Conservation (phyloP, 2,329 filamentous ascomycete genomes). For the Cryoendolithus antarcticus region DNA sequence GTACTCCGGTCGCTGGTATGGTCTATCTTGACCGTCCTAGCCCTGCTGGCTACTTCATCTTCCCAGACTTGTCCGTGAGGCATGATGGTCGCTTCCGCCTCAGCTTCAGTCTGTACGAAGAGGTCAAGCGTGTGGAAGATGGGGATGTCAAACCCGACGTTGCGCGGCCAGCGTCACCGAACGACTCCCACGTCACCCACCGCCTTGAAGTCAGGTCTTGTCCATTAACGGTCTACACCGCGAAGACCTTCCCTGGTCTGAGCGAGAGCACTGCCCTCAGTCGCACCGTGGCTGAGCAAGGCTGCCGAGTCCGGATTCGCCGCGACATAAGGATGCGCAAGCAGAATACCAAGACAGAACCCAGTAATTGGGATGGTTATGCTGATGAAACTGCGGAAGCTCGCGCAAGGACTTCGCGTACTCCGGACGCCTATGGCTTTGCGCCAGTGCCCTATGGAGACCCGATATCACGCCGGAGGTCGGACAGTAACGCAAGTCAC, state of each 20-base stretch:
- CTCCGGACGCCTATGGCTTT: slow-evolving; percentile 18
- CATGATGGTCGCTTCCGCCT: slow-evolving; percentile 91
- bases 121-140: slow-evolving; percentile 76
- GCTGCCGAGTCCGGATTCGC: slow-evolving; percentile 88
- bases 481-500: slow-evolving; percentile 26
- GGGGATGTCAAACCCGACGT: slow-evolving; percentile 43
- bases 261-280: slow-evolving; percentile 81
- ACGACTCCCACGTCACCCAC: slow-evolving; percentile 58
- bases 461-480: slow-evolving; percentile 16
- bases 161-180: slow-evolving; percentile 28
- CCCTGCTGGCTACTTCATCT: slow-evolving; percentile 84
- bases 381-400: slow-evolving; percentile 40
- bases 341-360: slow-evolving; percentile 55
- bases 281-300: slow-evolving; percentile 87
- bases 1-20: slow-evolving; percentile 89
- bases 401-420: slow-evolving; percentile 31
- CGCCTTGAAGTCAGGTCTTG: slow-evolving; percentile 80
- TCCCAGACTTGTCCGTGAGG: slow-evolving; percentile 88
- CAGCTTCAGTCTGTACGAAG: slow-evolving; percentile 86
- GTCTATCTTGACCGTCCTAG: slow-evolving; percentile 82
- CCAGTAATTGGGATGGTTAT: slow-evolving; percentile 56
- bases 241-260: slow-evolving; percentile 95
- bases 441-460: slow-evolving; percentile 8
- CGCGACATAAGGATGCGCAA: slow-evolving; percentile 88
- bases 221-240: slow-evolving; percentile 82